These are phyloP conservation scores for Paecilomyces formosus DNA, from an alignment of 2,329 filamentous ascomycete species.

Conservation along the genomic window DNA sequence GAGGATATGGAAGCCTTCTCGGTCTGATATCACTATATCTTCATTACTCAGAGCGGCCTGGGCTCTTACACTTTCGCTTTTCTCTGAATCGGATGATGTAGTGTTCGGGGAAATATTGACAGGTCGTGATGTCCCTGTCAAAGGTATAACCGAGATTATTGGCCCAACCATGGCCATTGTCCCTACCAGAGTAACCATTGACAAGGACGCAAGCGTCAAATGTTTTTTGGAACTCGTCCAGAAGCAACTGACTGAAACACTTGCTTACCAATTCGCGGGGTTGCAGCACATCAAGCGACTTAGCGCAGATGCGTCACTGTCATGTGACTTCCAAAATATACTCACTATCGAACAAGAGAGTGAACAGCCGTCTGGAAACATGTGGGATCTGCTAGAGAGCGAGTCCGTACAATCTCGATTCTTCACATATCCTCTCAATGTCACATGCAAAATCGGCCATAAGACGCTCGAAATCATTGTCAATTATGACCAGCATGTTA, in stretches of 20 bases:
- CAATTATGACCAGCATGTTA: constrained; percentile 5
- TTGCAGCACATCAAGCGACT: constrained; percentile 44
- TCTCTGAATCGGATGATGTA: constrained; percentile 32
- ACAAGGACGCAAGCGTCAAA: constrained; percentile 22
- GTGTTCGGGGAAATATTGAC: constrained; percentile 37
- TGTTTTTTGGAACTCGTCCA: constrained; percentile 49
- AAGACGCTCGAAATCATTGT: constrained; percentile 1
- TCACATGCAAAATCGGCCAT: constrained; percentile 4
- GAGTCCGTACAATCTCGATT: constrained; percentile 4
- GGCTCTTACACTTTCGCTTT: constrained; percentile 30
- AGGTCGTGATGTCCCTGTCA: constrained; percentile 28
- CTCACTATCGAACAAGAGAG: constrained; percentile 22
- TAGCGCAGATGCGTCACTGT: constrained; percentile 35
- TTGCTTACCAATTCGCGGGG: constrained; percentile 50
- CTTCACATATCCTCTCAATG: constrained; percentile 5
- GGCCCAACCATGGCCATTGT: constrained; percentile 35
- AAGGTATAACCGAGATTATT: constrained; percentile 30
- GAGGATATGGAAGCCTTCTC: not conserved
- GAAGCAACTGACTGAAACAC: constrained; percentile 47
- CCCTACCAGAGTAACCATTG: constrained; percentile 29
- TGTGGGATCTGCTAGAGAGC: constrained; percentile 1
- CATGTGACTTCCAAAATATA: constrained; percentile 35
- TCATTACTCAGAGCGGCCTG: constrained; percentile 35
- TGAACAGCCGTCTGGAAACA: not conserved
- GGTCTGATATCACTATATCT: constrained; percentile 14